Conservation (phyloP, 176 grass and related monocot species). For the Pontederia crassipes region DNA sequence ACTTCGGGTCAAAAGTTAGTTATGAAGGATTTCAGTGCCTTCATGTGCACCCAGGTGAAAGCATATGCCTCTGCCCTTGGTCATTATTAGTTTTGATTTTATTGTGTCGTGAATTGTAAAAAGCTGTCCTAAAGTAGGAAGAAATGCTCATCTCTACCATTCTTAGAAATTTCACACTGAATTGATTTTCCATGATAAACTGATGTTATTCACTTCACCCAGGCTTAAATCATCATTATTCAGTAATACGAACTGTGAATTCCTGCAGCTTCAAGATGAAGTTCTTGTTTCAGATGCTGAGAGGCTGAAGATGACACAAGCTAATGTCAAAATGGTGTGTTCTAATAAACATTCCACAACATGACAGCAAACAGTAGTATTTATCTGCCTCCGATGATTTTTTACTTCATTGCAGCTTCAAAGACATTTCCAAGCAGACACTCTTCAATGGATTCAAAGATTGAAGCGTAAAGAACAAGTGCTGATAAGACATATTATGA, state of each 20-base stretch:
- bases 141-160: no score
- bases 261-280: slow-evolving; percentile 87
- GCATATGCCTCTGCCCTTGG: no score
- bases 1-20: no score
- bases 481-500: slow-evolving; percentile 78
- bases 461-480: slow-evolving; percentile 85
- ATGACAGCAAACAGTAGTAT: background rate
- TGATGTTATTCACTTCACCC: background rate
- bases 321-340: slow-evolving; percentile 78
- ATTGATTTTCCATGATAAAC: no score
- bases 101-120: no score
- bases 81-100: no score
- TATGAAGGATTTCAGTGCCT: no score
- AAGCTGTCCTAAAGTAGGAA: no score
- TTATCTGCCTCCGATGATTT: background rate
- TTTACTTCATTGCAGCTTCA: slow-evolving; percentile 46
- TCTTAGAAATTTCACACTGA: no score
- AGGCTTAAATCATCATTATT: background rate
- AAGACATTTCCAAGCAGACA: slow-evolving; percentile 90
- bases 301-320: slow-evolving; percentile 69
- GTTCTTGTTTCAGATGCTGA: slow-evolving; percentile 82
- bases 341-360: background rate
- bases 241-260: slow-evolving; percentile 7
- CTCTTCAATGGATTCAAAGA: slow-evolving; percentile 65
- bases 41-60: no score